Conservation (phyloP, 139 green algal genomes). For the Asterochloris sp. region DNA sequence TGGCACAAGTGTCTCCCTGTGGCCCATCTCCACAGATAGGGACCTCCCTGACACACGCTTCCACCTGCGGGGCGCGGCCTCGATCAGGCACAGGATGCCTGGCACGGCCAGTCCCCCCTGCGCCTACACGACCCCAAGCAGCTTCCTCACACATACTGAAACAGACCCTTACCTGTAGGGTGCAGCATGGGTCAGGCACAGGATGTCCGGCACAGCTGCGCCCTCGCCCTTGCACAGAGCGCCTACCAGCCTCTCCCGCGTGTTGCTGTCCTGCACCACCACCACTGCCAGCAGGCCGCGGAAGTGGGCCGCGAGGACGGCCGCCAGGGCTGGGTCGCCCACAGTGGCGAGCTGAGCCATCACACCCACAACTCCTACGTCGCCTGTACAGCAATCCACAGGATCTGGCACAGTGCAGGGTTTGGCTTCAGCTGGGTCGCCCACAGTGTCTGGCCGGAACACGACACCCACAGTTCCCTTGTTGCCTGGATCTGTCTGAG, state of each 20-base stretch:
- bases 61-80: too few relatives aligned
- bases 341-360: conserved; percentile 63
- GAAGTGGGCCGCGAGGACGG: conserved; percentile 34
- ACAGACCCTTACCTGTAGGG: conserved; percentile 6
- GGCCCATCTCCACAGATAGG: too few relatives aligned
- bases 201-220: conserved; percentile 17
- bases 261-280: conserved; percentile 13
- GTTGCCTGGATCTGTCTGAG: too few relatives aligned
- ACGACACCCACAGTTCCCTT: too few relatives aligned
- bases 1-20: too few relatives aligned
- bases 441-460: too few relatives aligned
- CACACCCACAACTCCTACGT: conserved; percentile 52
- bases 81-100: too few relatives aligned
- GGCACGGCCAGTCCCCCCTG: too few relatives aligned
- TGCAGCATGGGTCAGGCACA: conserved; percentile 14
- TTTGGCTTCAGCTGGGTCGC: conserved; percentile 11
- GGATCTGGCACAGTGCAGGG: conserved; percentile 15
- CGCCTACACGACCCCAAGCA: too few relatives aligned
- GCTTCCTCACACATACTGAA: too few relatives aligned
- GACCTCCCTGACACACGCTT: too few relatives aligned
- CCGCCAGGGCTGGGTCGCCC: conserved; percentile 40
- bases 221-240: conserved; percentile 1
- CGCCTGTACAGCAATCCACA: conserved; percentile 18
- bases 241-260: conserved; percentile 11
- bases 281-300: conserved; percentile 28